phyloP scores from a whole-genome alignment of 2,329 filamentous ascomycete genomes.

The Pyrenochaeta sp. region DNA sequence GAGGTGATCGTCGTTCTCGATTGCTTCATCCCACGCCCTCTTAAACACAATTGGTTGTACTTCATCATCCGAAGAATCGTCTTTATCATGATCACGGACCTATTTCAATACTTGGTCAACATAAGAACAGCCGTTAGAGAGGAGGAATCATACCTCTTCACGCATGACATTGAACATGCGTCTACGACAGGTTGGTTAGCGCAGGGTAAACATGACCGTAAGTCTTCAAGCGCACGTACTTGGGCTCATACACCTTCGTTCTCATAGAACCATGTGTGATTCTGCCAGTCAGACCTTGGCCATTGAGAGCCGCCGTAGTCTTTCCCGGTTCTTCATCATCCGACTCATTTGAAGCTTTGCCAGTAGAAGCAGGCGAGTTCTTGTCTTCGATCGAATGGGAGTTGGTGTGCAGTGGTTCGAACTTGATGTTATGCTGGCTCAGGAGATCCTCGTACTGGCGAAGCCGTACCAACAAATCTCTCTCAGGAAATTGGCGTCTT shows the following conservation, averaged over 20 bases:
- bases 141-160: background rate
- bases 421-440: slow-evolving; percentile 70
- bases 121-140: too few species aligned
- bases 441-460: slow-evolving; percentile 73
- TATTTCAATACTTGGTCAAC: too few species aligned
- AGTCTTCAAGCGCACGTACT: background rate
- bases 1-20: slow-evolving; percentile 57
- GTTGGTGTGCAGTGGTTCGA: slow-evolving; percentile 66
- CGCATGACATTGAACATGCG: background rate
- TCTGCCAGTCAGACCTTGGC: background rate
- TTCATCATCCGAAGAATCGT: slow-evolving; percentile 5
- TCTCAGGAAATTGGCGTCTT: slow-evolving; percentile 72
- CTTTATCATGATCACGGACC: background rate
- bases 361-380: background rate
- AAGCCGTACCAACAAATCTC: slow-evolving; percentile 74
- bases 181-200: too few species aligned
- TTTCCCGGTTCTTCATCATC: slow-evolving; percentile 1
- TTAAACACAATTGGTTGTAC: slow-evolving; percentile 42
- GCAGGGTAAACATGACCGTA: too few species aligned
- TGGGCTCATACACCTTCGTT: background rate
- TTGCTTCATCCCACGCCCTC: slow-evolving; percentile 55
- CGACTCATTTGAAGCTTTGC: background rate
- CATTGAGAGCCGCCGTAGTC: background rate
- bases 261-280: background rate
- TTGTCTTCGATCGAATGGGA: slow-evolving; percentile 8